phyloP scores from a whole-genome alignment of 192 early-diverging fungal genomes.

The Backusella mclennaniae region DNA sequence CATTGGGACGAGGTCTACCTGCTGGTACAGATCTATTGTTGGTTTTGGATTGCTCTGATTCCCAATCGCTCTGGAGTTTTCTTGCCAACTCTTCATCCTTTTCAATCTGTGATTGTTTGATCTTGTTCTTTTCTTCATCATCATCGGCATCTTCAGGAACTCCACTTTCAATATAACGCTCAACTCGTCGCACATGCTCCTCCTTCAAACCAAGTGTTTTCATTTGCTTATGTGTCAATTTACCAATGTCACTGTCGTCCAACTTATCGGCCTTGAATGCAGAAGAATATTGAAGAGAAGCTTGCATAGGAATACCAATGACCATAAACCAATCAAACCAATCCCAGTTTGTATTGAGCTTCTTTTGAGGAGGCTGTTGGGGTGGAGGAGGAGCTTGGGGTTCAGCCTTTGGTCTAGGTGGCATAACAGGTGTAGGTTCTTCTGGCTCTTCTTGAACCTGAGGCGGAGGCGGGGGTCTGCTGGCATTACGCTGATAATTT shows the following conservation, averaged over 20 bases:
- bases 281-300: constrained; percentile 78
- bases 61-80: constrained; percentile 72
- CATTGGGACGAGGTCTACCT: constrained; percentile 10
- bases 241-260: constrained; percentile 75
- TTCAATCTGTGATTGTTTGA: constrained; percentile 60
- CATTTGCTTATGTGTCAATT: constrained; percentile 74
- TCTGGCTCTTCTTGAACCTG: neutral
- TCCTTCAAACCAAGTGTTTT: constrained; percentile 80
- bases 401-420: neutral
- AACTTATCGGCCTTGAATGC: constrained; percentile 86
- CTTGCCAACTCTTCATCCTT: constrained; percentile 81
- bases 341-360: constrained; percentile 76
- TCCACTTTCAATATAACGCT: constrained; percentile 60
- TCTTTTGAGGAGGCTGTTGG: constrained; percentile 29
- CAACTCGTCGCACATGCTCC: constrained; percentile 78
- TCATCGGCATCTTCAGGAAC: constrained; percentile 44
- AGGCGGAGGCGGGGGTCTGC: neutral
- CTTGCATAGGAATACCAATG: constrained; percentile 67
- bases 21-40: neutral
- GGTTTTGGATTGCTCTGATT: constrained; percentile 41
- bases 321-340: constrained; percentile 94
- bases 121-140: constrained; percentile 31
- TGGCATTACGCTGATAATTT: constrained; percentile 23
- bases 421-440: neutral
- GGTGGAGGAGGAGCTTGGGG: neutral